Base-by-base conservation (phyloP, 2,329 filamentous ascomycete genomes). In the Coleophoma cylindrospora region DNA sequence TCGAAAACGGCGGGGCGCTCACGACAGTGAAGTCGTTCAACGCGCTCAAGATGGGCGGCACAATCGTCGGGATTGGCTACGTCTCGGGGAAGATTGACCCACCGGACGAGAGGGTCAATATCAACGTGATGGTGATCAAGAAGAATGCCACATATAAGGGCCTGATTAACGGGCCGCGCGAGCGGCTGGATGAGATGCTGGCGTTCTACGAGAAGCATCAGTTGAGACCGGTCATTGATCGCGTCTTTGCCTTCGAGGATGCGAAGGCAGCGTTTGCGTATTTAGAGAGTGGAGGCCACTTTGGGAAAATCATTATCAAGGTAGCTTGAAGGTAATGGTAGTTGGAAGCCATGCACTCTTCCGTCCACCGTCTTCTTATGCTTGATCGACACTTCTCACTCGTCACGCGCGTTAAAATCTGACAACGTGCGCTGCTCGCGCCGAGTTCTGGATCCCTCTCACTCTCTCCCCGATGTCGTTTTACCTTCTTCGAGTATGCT, bases 1-100 rank as follows among this genome's bases (percentile, higher is more conserved):
- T 83, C 52, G 80, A 83, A 56, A 74, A 71, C 38, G 79, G 76
- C 27, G 79, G 79, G 2, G 70, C 75, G 3, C 61, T 68, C 47
- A 82, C 79, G 1, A 61, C 82, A 17, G 37, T 17, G n/a, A 73
- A 76, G 63, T 76, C 72, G 3, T 74, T 80, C 59, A 68, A 71
- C 44, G 72, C 71, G 49, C 66, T 80, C 9, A 68, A 73, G 2
- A 76, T 79, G 57, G 77, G 76, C 34, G 78, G 77, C 2, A 57
- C 73, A 8, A 76, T 81, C 58, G 70, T 64, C 53, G 70, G 73
- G 57, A 70, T 77, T 40, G 74, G 74, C 3, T 72, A 74, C 57
- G 56, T 74, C 4, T 69, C 68, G 2, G 73, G 73, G 17, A 70
- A 84, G 63, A 67, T 77, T 47, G 80, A 84, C 56, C 71, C 70